These are phyloP conservation scores for Chaetomium cochliodes DNA, from an alignment of 495 filamentous ascomycete genomes.

Conservation along the genomic window DNA sequence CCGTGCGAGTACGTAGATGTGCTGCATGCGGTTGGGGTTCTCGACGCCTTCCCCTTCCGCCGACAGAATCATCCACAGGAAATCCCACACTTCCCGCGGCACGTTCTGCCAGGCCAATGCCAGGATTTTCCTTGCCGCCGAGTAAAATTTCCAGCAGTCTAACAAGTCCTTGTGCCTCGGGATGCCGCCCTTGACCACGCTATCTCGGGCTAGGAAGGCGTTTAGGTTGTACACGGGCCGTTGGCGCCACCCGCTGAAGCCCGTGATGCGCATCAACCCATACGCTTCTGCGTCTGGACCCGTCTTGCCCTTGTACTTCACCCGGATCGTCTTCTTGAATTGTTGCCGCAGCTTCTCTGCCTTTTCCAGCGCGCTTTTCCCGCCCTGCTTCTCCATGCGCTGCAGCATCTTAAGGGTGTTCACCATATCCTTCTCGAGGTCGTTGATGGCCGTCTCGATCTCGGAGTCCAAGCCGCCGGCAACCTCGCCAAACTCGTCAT, in stretches of 20 bases:
- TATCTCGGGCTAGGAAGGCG: conserved; percentile 34
- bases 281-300: conserved; percentile 31
- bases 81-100: conserved; percentile 53
- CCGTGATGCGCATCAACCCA: conserved; percentile 28
- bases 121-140: conserved; percentile 44
- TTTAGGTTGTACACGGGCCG: conserved; percentile 28
- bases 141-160: conserved; percentile 48
- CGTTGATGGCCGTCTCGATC: conserved; percentile 41
- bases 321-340: conserved; percentile 40
- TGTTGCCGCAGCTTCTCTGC: conserved; percentile 33
- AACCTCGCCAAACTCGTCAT: conserved; percentile 43
- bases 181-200: conserved; percentile 32
- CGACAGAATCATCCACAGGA: conserved; percentile 53
- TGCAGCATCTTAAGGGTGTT: conserved; percentile 39
- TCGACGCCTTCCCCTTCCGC: conserved; percentile 34
- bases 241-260: conserved; percentile 32
- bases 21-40: conserved; percentile 56
- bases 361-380: conserved; percentile 39
- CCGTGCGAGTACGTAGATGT: conserved; percentile 58
- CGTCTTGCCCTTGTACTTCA: conserved; percentile 38
- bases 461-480: conserved; percentile 47
- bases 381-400: conserved; percentile 39
- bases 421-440: conserved; percentile 57
- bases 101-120: conserved; percentile 45
- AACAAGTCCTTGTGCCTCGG: conserved; percentile 34